Conservation (phyloP, 805 yeast species). For the Starmerella etchellsii region DNA sequence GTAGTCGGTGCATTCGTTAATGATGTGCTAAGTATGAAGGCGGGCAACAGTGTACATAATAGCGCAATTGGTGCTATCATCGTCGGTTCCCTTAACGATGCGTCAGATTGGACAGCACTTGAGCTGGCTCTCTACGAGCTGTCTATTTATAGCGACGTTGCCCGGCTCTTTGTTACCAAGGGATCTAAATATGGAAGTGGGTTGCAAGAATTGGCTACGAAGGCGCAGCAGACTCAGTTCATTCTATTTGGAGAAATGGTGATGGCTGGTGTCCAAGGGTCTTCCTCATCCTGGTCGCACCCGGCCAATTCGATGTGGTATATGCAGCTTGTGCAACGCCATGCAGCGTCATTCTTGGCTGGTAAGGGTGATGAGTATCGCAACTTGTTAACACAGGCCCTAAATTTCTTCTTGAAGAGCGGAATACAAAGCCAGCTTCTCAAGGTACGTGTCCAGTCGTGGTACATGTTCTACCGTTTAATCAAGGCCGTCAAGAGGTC, state of each 20-base stretch:
- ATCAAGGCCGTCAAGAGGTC: conserved; percentile 59
- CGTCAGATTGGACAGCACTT: conserved; percentile 51
- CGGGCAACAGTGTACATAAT: not conserved
- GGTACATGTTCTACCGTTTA: conserved; percentile 82
- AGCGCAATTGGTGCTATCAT: not conserved
- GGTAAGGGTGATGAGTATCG: conserved; percentile 27
- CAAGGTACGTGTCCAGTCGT: conserved; percentile 69
- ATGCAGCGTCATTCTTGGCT: conserved; percentile 43
- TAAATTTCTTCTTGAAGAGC: conserved; percentile 67
- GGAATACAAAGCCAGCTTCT: conserved; percentile 68
- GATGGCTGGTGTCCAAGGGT: conserved; percentile 24
- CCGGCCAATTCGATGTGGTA: conserved; percentile 71
- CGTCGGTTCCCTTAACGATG: not conserved
- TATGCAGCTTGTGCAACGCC: conserved; percentile 76
- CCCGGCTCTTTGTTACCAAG: conserved; percentile 10
- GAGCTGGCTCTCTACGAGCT: conserved; percentile 83
- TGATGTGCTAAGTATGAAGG: not conserved
- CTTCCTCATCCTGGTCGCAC: conserved; percentile 32
- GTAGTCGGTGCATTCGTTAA: conserved; percentile 8
- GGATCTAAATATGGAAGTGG: conserved; percentile 13
- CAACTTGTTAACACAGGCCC: conserved; percentile 39
- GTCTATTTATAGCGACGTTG: conserved; percentile 62
- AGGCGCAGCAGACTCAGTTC: conserved; percentile 10
- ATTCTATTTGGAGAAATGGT: conserved; percentile 32
- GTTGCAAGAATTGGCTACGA: conserved; percentile 6